Conservation (phyloP, 2,329 filamentous ascomycete species). For the Cladophialophora exuberans region DNA sequence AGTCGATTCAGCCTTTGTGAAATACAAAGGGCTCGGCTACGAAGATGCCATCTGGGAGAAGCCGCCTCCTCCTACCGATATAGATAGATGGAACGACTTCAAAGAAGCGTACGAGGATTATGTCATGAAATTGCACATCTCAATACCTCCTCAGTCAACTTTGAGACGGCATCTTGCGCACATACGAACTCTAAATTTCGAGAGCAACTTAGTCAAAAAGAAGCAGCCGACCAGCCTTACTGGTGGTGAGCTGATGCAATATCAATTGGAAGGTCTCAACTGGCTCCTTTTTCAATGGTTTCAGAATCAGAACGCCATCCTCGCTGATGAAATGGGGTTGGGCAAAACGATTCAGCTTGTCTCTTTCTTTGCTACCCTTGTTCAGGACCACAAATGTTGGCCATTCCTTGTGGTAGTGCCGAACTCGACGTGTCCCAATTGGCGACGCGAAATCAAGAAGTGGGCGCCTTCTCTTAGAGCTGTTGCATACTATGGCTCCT, state of each 20-base stretch:
- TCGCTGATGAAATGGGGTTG: slow-evolving; percentile 97
- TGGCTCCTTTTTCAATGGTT: slow-evolving; percentile 95
- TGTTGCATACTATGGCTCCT: slow-evolving; percentile 88
- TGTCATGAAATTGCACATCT: slow-evolving; percentile 76
- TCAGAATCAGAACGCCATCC: slow-evolving; percentile 77
- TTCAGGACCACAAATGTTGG: slow-evolving; percentile 74
- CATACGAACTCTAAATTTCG: slow-evolving; percentile 70
- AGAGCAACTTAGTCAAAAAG: slow-evolving; percentile 65
- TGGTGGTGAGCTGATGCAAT: slow-evolving; percentile 85
- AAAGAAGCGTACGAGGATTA: slow-evolving; percentile 83
- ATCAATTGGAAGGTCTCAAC: slow-evolving; percentile 90
- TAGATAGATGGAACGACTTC: slow-evolving; percentile 77
- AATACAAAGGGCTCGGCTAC: slow-evolving; percentile 90
- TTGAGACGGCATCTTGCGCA: slow-evolving; percentile 70
- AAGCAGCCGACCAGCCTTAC: slow-evolving; percentile 73
- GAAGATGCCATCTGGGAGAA: slow-evolving; percentile 90
- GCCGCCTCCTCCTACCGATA: slow-evolving; percentile 68
- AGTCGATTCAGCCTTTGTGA: slow-evolving; percentile 76
- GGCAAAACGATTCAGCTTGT: slow-evolving; percentile 97
- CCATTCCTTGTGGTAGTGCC: slow-evolving; percentile 93
- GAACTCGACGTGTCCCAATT: slow-evolving; percentile 95
- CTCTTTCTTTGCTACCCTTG: slow-evolving; percentile 73
- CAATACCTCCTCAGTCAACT: slow-evolving; percentile 54
- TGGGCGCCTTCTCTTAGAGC: slow-evolving; percentile 87
- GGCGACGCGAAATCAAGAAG: slow-evolving; percentile 92